These are phyloP conservation scores for Arxiozyma slooffiae DNA, from an alignment of 1,139 yeast genomes.

Conservation along the genomic window DNA sequence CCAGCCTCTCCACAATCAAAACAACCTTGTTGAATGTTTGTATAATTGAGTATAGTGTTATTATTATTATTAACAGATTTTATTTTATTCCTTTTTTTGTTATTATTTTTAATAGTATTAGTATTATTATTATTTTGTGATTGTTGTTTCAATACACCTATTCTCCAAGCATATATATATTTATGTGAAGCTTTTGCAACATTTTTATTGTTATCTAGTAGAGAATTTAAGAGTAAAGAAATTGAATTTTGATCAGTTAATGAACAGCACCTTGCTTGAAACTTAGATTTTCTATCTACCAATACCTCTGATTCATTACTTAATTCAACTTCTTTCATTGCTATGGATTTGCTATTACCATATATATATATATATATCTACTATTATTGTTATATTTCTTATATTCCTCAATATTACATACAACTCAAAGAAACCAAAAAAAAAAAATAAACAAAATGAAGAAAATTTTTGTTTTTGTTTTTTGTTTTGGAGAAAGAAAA, in stretches of 20 bases:
- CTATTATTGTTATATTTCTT: not conserved
- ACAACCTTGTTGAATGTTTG: slow-evolving; percentile 43
- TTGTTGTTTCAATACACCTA: slow-evolving; percentile 26
- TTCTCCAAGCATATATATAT: slow-evolving; percentile 60
- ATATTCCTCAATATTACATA: too few relatives aligned
- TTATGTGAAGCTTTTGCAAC: slow-evolving; percentile 52
- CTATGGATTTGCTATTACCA: not conserved
- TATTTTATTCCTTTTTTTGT: slow-evolving; percentile 4
- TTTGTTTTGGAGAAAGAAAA: not conserved
- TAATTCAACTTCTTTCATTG: not conserved
- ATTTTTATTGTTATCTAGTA: slow-evolving; percentile 37
- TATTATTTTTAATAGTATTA: slow-evolving; percentile 1
- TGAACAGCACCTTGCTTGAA: slow-evolving; percentile 47
- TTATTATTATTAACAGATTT: slow-evolving; percentile 10
- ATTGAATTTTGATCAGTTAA: slow-evolving; percentile 36
- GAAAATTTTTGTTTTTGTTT: not conserved
- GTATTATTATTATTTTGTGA: not conserved
- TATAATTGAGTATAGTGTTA: not conserved
- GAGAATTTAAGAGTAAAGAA: slow-evolving; percentile 32
- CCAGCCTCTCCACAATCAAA: slow-evolving; percentile 60
- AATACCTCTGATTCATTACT: slow-evolving; percentile 34
- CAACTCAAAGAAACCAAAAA: not conserved
- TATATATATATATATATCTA: too few relatives aligned
- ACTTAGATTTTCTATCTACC: slow-evolving; percentile 46
- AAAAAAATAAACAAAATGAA: too few relatives aligned